Evolutionary conservation across 2,329 filamentous ascomycete genomes (phyloP), one percentile per base, ranked within the genome.

Genomic region (Bertia moriformis): DNA sequence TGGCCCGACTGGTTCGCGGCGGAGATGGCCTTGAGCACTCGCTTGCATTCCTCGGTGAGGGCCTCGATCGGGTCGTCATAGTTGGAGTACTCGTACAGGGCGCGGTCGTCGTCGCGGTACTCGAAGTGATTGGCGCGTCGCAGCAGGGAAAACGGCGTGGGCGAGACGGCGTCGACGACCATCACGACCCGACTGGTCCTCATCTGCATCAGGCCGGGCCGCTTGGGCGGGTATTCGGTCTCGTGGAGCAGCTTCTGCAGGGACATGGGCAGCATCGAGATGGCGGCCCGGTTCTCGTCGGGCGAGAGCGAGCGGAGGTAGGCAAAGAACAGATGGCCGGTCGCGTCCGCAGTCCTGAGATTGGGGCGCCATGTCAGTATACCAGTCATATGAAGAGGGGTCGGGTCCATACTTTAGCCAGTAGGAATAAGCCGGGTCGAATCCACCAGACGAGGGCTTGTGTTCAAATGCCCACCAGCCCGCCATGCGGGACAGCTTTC

Each of bases 391-490:
- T 14, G 12, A 24, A 7, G 15, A n/a, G 29, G 5, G 20, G 17
- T 27, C 19, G 4, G n/a, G 14, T n/a, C n/a, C n/a, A n/a, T n/a
- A n/a, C n/a, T n/a, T n/a, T n/a, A n/a, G n/a, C 88, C 91, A 98
- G 35, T 76, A 75, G 52, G 83, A 84, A 60, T 98, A 98, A 40
- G 89, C 88, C 30, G 85, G 84, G 48, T 96, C 91, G 49, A 98
- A 98, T 14, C 91, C 91, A 54, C 83, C 89, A 32, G 82, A 83
- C 4, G 78, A 78, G 54, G 95, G 88, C 37, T 69, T 74, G 48
- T 93, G 85, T 52, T 95, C 89, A 55, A 98, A 98, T 1, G 89
- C 87, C 91, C 91, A 98, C 91, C 91, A 98, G 35, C 87, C 87
- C 29, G 89, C 91, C 71, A 93, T 85, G 47, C 91, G 76, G 7